Evolutionary conservation across 2,329 filamentous ascomycete genomes (phyloP).

Genomic region (Zymoseptoria crescenta): DNA sequence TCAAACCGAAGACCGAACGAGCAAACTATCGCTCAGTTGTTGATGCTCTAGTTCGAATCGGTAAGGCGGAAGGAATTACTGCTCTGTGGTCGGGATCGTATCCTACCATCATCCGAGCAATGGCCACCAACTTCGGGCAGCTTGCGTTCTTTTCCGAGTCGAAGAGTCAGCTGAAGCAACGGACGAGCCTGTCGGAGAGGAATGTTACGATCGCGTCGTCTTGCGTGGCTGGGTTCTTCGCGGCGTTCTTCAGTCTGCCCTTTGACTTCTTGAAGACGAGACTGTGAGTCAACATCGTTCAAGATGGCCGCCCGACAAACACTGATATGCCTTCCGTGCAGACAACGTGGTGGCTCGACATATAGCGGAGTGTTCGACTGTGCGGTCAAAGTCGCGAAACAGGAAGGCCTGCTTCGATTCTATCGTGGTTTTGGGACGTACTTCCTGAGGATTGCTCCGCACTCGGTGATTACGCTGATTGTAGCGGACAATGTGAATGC

Average conservation of each 20-base stretch:
- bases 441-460: constrained; percentile 43
- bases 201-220: constrained; percentile 70
- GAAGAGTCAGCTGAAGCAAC: constrained; percentile 71
- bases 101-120: constrained; percentile 86
- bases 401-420: constrained; percentile 84
- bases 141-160: constrained; percentile 94
- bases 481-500: constrained; percentile 15
- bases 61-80: constrained; percentile 66
- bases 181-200: constrained; percentile 56
- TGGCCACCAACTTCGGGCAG: constrained; percentile 96
- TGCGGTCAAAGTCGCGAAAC: constrained; percentile 76
- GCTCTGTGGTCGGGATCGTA: constrained; percentile 83
- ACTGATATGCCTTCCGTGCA: not conserved
- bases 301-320: not conserved
- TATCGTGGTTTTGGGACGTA: constrained; percentile 93
- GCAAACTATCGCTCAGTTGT: constrained; percentile 91
- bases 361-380: constrained; percentile 88
- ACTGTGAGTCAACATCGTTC: not conserved
- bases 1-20: constrained; percentile 73
- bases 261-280: constrained; percentile 96
- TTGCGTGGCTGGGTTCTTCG: constrained; percentile 90
- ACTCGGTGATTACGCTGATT: constrained; percentile 16
- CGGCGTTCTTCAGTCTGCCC: constrained; percentile 84
- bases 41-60: constrained; percentile 76
- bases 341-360: constrained; percentile 26